phyloP scores from a whole-genome alignment of 2,329 filamentous ascomycete genomes.

The Venturia aucupariae region DNA sequence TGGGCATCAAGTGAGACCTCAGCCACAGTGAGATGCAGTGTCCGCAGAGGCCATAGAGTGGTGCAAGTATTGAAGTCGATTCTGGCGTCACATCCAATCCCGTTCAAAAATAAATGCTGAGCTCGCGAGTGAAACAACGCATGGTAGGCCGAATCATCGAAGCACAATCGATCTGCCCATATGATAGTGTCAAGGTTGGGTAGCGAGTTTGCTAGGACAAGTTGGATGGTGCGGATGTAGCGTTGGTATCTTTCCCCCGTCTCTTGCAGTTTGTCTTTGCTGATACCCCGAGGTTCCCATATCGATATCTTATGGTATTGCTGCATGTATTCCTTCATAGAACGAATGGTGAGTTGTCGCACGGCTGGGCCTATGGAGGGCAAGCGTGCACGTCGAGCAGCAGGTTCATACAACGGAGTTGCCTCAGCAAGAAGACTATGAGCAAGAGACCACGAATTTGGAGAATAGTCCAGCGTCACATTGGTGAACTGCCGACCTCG shows the following conservation, averaged over 20 bases:
- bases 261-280: neutral
- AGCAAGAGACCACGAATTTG: constrained; percentile 1
- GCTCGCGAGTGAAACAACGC: neutral
- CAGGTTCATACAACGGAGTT: neutral
- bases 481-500: constrained; percentile 14
- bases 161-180: neutral
- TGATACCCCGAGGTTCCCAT: neutral
- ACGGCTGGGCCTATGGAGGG: neutral
- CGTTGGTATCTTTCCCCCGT: neutral
- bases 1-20: neutral
- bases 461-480: constrained; percentile 7
- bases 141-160: neutral
- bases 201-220: constrained; percentile 1
- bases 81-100: neutral
- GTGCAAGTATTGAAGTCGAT: neutral
- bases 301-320: constrained; percentile 2
- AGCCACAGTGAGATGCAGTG: neutral
- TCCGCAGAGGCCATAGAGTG: neutral
- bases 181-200: constrained; percentile 1
- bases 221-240: neutral
- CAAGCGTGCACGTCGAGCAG: neutral
- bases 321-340: neutral
- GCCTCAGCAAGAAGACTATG: neutral
- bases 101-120: neutral
- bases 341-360: neutral